Base-by-base conservation (phyloP, 768 basidiomycete genomes). In the Hortiboletus flavorubellus region DNA sequence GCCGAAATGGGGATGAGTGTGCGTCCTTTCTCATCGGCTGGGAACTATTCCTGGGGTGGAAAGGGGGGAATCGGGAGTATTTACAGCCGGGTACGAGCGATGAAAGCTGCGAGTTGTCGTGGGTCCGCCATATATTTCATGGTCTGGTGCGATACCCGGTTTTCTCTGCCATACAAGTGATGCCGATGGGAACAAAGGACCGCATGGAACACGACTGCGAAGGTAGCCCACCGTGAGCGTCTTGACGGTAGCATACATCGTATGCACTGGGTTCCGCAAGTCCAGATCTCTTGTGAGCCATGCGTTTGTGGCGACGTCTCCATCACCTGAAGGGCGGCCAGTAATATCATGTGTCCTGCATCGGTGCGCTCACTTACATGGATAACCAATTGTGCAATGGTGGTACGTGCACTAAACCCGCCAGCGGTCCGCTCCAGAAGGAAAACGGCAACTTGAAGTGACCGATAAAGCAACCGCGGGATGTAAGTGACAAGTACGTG, bases 121-220 rank as follows among this genome's bases (percentile, higher is more conserved):
- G 26, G 26, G 26, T 26, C 26, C 26, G 5, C 26, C 26, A 54
- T 52, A 9, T 41, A 43, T 43, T 41, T 46, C 40, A 31, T 50
- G n/a, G 39, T 26, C 41, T 34, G 15, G 49, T 29, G 33, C 34
- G 34, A 29, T 18, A 51, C 11, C 12, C 39, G 11, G 46, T n/a
- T 41, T 42, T 51, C 51, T 40, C 34, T 39, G 49, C 5, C 18
- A 16, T 44, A 12, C 39, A 46, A 51, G 51, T 44, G 35, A 39
- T 29, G 40, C 49, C 35, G 59, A 30, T 48, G 51, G 53, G 55
- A 55, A 59, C 46, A 48, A 40, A 16, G 45, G 26, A 37, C 34
- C 45, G 35, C 63, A 53, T 34, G 59, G 42, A 48, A 42, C 30
- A 23, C 18, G 33, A 53, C 43, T 47, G 49, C 26, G 30, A 51